Evolutionary conservation across 371 early-diverging fungal genomes (phyloP).

Genomic region (Thermomucor indicae-seudaticae): DNA sequence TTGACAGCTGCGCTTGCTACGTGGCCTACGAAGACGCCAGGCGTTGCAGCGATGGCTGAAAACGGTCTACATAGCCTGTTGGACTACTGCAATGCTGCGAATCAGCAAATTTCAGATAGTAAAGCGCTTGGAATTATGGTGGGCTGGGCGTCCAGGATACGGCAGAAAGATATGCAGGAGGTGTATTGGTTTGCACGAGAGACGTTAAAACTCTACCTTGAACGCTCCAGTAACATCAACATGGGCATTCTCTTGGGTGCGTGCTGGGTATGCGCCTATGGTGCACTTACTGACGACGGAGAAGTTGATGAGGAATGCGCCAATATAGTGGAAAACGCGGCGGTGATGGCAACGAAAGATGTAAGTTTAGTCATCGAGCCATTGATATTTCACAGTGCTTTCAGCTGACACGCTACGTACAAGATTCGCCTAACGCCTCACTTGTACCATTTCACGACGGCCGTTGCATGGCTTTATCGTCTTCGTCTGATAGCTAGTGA

Average conservation of each 20-base stretch:
- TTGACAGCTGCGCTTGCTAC: constrained; percentile 33
- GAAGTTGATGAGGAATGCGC: constrained; percentile 12
- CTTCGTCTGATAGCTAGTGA: constrained; percentile 10
- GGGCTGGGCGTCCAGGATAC: constrained; percentile 34
- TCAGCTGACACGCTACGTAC: background rate
- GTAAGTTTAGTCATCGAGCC: constrained; percentile 8
- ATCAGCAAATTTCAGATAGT: constrained; percentile 19
- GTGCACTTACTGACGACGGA: constrained; percentile 7
- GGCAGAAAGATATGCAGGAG: constrained; percentile 19
- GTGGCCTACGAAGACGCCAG: constrained; percentile 45
- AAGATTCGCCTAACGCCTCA: background rate
- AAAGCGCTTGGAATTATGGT: constrained; percentile 34
- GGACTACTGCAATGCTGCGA: constrained; percentile 9
- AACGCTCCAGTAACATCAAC: constrained; percentile 1
- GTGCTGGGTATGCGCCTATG: constrained; percentile 27
- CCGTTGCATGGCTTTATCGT: constrained; percentile 18
- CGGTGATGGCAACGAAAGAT: constrained; percentile 15
- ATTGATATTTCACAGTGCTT: background rate
- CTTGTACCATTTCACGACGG: constrained; percentile 25
- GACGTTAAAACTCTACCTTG: constrained; percentile 12
- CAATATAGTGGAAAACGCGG: constrained; percentile 16
- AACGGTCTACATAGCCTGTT: constrained; percentile 10
- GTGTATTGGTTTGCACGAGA: constrained; percentile 18
- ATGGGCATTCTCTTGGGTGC: constrained; percentile 29
- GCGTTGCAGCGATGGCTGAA: constrained; percentile 17